A percentile compares a stretch with the other conserved stretches of the same genome.
phyloP scores from a whole-genome alignment of 2,329 filamentous ascomycete species.

The Meredithiella fracta region DNA sequence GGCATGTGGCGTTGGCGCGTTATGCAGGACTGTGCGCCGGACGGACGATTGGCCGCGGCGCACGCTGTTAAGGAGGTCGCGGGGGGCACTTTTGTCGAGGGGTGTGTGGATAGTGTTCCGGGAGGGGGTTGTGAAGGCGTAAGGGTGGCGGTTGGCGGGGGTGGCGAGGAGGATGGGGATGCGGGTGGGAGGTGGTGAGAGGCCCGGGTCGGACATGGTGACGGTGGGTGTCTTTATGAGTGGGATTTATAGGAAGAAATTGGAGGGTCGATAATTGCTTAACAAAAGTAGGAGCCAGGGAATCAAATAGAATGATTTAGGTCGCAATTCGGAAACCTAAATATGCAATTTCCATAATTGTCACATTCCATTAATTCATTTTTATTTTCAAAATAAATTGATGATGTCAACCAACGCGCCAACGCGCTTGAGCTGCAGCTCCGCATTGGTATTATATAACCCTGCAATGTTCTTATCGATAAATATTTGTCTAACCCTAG shows the following conservation, averaged over 20 bases:
- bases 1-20: slow-evolving; percentile 41
- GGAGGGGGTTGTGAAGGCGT: slow-evolving; percentile 15
- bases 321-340: neutral
- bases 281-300: neutral
- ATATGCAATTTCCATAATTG: neutral
- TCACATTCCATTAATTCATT: neutral
- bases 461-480: slow-evolving; percentile 2
- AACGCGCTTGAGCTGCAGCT: slow-evolving; percentile 1
- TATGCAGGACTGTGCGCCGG: slow-evolving; percentile 14
- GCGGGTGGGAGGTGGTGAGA: slow-evolving; percentile 9
- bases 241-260: too few species aligned
- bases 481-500: neutral
- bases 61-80: slow-evolving; percentile 25
- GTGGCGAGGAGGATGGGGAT: slow-evolving; percentile 11
- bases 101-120: slow-evolving; percentile 28
- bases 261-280: neutral
- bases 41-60: slow-evolving; percentile 25
- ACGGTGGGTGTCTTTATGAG: neutral
- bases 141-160: slow-evolving; percentile 13
- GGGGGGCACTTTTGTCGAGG: slow-evolving; percentile 23
- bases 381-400: neutral
- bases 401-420: slow-evolving; percentile 3
- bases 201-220: slow-evolving; percentile 7
- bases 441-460: neutral
- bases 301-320: neutral